Evolutionary conservation across 2,329 filamentous ascomycete species (phyloP).

Genomic region (Fusarium avenaceum): DNA sequence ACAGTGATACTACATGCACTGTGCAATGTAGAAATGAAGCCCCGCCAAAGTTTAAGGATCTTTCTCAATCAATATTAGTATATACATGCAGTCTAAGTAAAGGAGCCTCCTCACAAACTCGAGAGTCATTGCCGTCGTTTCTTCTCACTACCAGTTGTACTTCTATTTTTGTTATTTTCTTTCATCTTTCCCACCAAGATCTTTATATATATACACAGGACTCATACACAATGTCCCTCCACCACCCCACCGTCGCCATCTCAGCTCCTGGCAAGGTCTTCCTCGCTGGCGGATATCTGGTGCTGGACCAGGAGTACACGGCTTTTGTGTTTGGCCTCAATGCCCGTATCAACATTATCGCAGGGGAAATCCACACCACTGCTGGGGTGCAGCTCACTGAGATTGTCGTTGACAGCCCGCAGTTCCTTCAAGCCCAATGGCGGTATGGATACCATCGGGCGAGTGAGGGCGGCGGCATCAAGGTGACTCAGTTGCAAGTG

Average conservation of each 20-base stretch:
- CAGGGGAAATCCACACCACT: constrained; percentile 68
- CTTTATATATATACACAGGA: constrained; percentile 3
- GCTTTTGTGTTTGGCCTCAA: constrained; percentile 78
- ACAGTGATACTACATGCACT: constrained; percentile 27
- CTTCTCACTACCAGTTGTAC: neutral
- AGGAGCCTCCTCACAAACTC: constrained; percentile 32
- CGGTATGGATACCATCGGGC: constrained; percentile 82
- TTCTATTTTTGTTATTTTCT: neutral
- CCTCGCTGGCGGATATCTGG: constrained; percentile 93
- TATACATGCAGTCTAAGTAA: constrained; percentile 28
- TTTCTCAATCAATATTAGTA: constrained; percentile 16
- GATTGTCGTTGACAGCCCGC: constrained; percentile 90
- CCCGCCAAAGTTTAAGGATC: constrained; percentile 44
- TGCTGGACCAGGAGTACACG: constrained; percentile 88
- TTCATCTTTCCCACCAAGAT: neutral
- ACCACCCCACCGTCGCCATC: constrained; percentile 67
- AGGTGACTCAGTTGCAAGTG: constrained; percentile 83
- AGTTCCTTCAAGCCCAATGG: constrained; percentile 91
- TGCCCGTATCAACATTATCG: constrained; percentile 75
- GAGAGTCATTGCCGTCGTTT: constrained; percentile 3
- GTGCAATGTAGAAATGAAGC: constrained; percentile 39
- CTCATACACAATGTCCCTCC: constrained; percentile 33
- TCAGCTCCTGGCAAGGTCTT: constrained; percentile 98
- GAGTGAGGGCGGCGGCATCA: constrained; percentile 81
- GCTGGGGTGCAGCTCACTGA: constrained; percentile 75